Base-by-base conservation (phyloP, 768 basidiomycete species). In the Leccinum aurantiacum region DNA sequence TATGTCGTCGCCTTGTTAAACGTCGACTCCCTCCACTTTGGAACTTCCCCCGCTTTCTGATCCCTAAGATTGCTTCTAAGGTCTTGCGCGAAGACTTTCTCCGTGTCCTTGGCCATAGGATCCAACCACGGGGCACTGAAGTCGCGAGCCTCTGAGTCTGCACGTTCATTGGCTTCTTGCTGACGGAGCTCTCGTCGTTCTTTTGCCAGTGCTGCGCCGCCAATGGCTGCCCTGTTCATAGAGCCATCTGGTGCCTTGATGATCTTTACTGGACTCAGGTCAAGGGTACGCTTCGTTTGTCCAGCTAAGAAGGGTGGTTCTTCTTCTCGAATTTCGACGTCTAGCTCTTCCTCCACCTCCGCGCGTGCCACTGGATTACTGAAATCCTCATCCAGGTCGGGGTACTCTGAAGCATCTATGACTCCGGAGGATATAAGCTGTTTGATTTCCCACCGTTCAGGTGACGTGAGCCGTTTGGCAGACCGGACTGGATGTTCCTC, bases 391-490 rank as follows among this genome's bases (percentile, higher is more conserved):
- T 95, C 92, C 54, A 97, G 79, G 31, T 96, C 92, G 3, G 94
- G 95, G 68, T 95, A 96, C 72, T 98, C 97, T 4, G 95, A 89
- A 11, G 95, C 90, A 63, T 88, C 87, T 57, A 98, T 84, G 15
- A 88, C 91, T 47, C 97, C 97, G 31, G 95, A 97, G 1, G 97
- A 91, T 57, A 98, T 97, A 58, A 99, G 85, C 72, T 98, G 97
- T 75, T 98, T 98, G 75, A 99, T 95, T 78, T 99, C 97, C 95
- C 97, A 99, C 29, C 97, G 87, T 74, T 99, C 97, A 1, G 97
- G 97, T 7, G 92, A 95, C 1, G 95, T 95, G 59, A 98, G 78
- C 15, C 96, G 84, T 69, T 94, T 95, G 0, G 94, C 93, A 3
- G 90, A 91, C 33, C 87, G 85, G 15, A 87, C 82, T 49, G 68